Base-by-base conservation (phyloP, 768 basidiomycete species). In the Collybiopsis luxurians region DNA sequence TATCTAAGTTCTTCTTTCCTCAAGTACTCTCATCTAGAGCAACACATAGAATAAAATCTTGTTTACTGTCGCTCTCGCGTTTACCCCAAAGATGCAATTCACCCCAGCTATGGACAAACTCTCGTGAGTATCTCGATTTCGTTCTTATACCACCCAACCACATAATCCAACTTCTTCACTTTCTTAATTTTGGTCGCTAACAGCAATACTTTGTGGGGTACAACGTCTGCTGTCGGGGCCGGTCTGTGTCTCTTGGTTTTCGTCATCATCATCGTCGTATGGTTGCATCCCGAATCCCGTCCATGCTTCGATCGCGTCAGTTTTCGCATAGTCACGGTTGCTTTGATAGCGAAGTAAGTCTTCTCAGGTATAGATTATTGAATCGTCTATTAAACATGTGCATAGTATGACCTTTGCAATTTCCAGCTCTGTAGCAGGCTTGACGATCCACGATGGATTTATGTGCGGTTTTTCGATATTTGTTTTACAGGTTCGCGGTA, bases 321-420 rank as follows among this genome's bases (percentile, higher is more conserved):
- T 40, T 66, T 63, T 42, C 55, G 64, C 10, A 59, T 66, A 50
- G 45, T 66, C 4, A 56, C 61, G 23, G 61, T 56, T 9, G 59
- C 61, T 1, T 49, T 66, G 17, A 1, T 58, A n/a, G 64, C 64
- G 23, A 66, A 66, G 64, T 66, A 47, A 39, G 60, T n/a, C n/a
- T n/a, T n/a, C n/a, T n/a, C n/a, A n/a, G n/a, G n/a, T n/a, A n/a
- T n/a, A n/a, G n/a, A n/a, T 54, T 12, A 19, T 30, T 2, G 42
- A 17, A 57, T 15, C 36, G 31, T 23, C 24, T 13, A 15, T n/a
- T n/a, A n/a, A n/a, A n/a, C n/a, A n/a, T n/a, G n/a, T 11, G 27
- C 34, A 13, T 26, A 66, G 65, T 30, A 66, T 58, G 34, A 50
- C 61, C 24, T 66, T 66, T 51, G 61, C 59, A 1, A 61, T 64